Percentiles rank a stretch among this genome's conserved stretches.
phyloP scores from a whole-genome alignment of 148 eudicot species.

The Rhododendron simsii region DNA sequence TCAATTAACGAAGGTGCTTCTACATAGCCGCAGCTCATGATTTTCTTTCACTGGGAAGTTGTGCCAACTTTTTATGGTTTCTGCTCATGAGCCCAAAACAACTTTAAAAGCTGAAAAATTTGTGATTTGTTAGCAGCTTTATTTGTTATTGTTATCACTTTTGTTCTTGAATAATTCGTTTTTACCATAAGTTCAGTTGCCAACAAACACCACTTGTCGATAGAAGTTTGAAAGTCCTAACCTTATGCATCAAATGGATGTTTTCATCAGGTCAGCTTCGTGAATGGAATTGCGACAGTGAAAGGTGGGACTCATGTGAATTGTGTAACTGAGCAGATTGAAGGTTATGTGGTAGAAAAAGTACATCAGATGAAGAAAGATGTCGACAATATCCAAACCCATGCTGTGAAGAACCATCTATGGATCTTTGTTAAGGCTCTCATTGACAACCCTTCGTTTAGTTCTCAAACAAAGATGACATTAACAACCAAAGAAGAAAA shows the following conservation, averaged over 20 bases:
- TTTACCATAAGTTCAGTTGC: no score
- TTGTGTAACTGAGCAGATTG: constrained; percentile 64
- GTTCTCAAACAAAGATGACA: constrained; percentile 90
- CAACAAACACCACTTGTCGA: no score
- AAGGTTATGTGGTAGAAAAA: neutral
- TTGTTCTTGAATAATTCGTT: neutral
- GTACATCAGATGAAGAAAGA: no score
- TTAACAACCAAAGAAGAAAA: constrained; percentile 57
- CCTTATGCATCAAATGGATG: neutral
- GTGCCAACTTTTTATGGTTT: no score
- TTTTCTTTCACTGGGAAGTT: no score
- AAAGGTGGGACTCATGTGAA: constrained; percentile 98
- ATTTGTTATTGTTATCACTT: no score
- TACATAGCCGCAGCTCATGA: no score
- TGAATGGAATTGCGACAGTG: constrained; percentile 74
- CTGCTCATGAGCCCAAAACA: no score
- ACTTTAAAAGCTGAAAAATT: no score
- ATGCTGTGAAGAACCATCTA: constrained; percentile 66
- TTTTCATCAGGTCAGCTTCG: constrained; percentile 79
- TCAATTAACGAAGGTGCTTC: no score
- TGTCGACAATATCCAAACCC: constrained; percentile 16
- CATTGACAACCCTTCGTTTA: constrained; percentile 97
- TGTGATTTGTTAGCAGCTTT: no score
- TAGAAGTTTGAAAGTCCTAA: no score
- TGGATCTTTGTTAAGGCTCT: constrained; percentile 95